A percentile compares a stretch with the other conserved stretches of the same genome.
These are phyloP conservation scores for Hypericum androsaemum DNA, from an alignment of 345 rosid species.

Conservation along the genomic window DNA sequence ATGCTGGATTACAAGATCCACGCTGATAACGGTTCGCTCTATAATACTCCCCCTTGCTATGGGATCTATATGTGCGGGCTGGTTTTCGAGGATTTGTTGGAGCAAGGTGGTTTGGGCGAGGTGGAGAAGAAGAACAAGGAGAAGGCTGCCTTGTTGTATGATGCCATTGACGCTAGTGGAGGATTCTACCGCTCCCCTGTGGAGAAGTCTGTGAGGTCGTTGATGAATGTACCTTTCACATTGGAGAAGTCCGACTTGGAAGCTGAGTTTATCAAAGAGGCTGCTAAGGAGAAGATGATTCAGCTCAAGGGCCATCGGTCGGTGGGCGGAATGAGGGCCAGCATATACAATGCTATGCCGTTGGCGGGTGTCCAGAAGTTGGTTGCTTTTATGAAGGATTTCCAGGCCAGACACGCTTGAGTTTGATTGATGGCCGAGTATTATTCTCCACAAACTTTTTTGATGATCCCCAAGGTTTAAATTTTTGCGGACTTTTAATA, in stretches of 20 bases:
- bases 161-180: constrained; percentile 63
- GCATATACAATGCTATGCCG: constrained; percentile 97
- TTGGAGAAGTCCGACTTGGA: constrained; percentile 76
- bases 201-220: constrained; percentile 80
- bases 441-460: too few relatives aligned
- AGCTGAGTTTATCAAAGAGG: constrained; percentile 78
- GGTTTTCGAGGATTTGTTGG: constrained; percentile 74
- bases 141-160: constrained; percentile 67
- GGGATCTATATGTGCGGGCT: constrained; percentile 88
- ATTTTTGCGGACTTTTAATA: too few relatives aligned
- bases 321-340: constrained; percentile 94
- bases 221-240: constrained; percentile 94
- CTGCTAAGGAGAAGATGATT: constrained; percentile 84
- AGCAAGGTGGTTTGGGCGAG: constrained; percentile 68
- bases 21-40: constrained; percentile 65
- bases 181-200: constrained; percentile 85
- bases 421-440: too few relatives aligned
- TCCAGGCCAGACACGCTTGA: constrained; percentile 78
- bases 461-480: too few relatives aligned
- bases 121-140: constrained; percentile 81
- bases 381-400: constrained; percentile 91
- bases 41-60: constrained; percentile 87
- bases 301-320: constrained; percentile 94
- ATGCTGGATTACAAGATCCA: constrained; percentile 93
- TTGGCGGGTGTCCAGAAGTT: constrained; percentile 71